These are phyloP conservation scores for Trichoderma oligosporum DNA, from an alignment of 2,329 filamentous ascomycete genomes.

Conservation along the genomic window DNA sequence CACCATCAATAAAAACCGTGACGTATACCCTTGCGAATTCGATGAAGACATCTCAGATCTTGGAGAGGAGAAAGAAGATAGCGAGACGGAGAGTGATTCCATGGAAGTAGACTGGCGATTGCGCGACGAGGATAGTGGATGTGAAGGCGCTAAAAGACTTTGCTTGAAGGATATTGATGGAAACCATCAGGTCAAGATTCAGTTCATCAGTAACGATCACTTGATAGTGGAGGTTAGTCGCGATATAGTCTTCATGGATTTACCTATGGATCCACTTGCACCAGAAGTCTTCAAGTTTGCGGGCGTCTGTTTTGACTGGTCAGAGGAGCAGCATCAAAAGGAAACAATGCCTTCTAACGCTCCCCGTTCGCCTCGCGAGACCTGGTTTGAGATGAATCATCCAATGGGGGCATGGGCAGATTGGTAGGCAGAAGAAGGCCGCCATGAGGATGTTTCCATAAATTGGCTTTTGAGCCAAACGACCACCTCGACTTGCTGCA, in stretches of 20 bases:
- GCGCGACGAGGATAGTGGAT: neutral
- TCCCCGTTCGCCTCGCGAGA: too few relatives aligned
- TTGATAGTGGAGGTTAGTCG: neutral
- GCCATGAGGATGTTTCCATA: too few relatives aligned
- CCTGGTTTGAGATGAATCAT: too few relatives aligned
- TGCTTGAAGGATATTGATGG: neutral
- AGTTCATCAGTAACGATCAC: neutral
- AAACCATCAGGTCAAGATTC: neutral
- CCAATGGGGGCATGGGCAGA: too few relatives aligned
- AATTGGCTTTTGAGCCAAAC: too few relatives aligned
- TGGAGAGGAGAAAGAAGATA: too few relatives aligned
- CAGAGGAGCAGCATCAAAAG: too few relatives aligned
- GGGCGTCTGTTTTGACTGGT: neutral
- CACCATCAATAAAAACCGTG: too few relatives aligned
- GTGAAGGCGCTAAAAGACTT: neutral
- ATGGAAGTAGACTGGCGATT: neutral
- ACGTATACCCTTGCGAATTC: neutral
- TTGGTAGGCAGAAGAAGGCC: too few relatives aligned
- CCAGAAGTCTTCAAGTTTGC: neutral
- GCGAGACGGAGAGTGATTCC: too few relatives aligned
- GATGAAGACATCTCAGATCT: neutral
- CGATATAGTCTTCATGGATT: neutral
- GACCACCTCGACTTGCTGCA: too few relatives aligned
- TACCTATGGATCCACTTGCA: neutral
- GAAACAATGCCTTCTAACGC: too few relatives aligned